Base-by-base conservation (phyloP, 2,329 filamentous ascomycete genomes). In the Diaporthe citriasiana region DNA sequence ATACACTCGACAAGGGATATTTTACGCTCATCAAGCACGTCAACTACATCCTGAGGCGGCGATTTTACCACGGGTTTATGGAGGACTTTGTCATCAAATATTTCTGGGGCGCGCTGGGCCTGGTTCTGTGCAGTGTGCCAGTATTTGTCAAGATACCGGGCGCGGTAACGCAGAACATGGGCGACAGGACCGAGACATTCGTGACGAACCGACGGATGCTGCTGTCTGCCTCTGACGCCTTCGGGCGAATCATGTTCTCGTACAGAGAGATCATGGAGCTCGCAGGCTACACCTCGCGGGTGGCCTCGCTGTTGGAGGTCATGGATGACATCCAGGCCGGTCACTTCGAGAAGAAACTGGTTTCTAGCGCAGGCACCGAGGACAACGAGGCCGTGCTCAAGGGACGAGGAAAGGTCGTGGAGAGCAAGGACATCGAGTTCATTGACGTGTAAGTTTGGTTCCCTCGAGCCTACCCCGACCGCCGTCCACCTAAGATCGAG, bases 71-170 rank as follows among this genome's bases (percentile, higher is more conserved):
- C 82, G 96, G 95, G n/a, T 93, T 99, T 80, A 98, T 98, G 96
- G 97, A 99, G 82, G 97, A 99, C 83, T 99, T 98, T 83, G 95
- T 98, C 73, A 98, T 99, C 84, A 99, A 99, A 84, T 99, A 99
- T 82, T 97, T 98, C 84, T 99, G 97, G 97, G 97, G 97, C 53
- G 96, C 97, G 2, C 84, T 99, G 56, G 97, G 97, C 1, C 88
- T 99, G 77, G 84, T 98, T 76, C 91, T 99, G 13, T 99, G 97
- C 87, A 97, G 95, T 82, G 92, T 98, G 0, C 97, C 97, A 0
- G 96, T 98, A 2, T 99, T 99, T 83, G 94, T 99, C 87, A 96
- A 96, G 83, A 89, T 98, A 25, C 95, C 95, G 0, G 94, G 93
- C 1, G 88, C 92, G 76, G 81, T 89, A 56, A 85, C 86, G 17